Conservation (phyloP, 2,329 filamentous ascomycete species). For the Trichoderma pleuroti region DNA sequence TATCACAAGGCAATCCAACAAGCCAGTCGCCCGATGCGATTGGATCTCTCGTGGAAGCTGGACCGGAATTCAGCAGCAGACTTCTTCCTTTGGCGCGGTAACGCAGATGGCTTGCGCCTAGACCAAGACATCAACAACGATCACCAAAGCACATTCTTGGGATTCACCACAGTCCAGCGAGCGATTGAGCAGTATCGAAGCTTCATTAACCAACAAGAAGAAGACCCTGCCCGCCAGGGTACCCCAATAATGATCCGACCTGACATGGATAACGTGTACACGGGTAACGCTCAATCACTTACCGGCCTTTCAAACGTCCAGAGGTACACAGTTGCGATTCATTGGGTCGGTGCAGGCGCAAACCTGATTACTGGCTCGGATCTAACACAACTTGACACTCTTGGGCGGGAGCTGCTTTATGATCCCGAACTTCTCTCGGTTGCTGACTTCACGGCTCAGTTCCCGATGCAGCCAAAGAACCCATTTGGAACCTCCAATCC, state of each 20-base stretch:
- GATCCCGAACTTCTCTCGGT: not conserved
- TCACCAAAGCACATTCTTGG: not conserved
- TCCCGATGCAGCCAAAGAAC: conserved; percentile 8
- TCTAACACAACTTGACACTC: not conserved
- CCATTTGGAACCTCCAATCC: not conserved
- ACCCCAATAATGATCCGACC: conserved; percentile 6
- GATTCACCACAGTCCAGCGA: conserved; percentile 1
- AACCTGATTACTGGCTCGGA: conserved; percentile 4
- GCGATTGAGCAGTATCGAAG: conserved; percentile 10
- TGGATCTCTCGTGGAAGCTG: conserved; percentile 9
- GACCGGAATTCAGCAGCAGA: not conserved
- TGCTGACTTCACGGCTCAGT: not conserved
- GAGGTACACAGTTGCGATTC: conserved; percentile 10
- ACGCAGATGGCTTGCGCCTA: conserved; percentile 1
- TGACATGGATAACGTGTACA: conserved; percentile 13
- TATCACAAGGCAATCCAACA: conserved; percentile 11
- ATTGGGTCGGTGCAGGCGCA: conserved; percentile 7
- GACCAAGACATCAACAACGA: conserved; percentile 10
- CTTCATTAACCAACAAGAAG: conserved; percentile 9
- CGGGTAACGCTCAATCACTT: not conserved
- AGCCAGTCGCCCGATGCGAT: conserved; percentile 8
- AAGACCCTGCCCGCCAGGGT: conserved; percentile 7
- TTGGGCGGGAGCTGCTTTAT: conserved; percentile 1
- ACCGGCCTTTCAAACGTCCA: conserved; percentile 4
- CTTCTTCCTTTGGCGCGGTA: conserved; percentile 8